phyloP scores from a whole-genome alignment of 139 green algal genomes.

The Chlorella vulgaris region DNA sequence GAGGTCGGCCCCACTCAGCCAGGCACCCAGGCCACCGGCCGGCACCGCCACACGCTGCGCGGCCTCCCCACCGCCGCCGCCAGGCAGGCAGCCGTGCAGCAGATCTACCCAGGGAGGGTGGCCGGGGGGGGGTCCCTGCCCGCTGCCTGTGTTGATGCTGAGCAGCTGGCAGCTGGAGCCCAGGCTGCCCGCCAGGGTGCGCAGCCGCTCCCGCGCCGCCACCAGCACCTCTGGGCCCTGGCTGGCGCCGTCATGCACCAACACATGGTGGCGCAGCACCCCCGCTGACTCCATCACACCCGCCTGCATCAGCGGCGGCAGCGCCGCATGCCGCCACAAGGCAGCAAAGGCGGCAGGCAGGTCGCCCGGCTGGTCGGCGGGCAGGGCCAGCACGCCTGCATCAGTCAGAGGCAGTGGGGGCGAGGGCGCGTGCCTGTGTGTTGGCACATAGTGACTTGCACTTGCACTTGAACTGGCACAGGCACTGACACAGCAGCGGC shows the following conservation, averaged over 20 bases:
- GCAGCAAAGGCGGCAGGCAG: slow-evolving; percentile 53
- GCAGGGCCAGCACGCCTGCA: slow-evolving; percentile 66
- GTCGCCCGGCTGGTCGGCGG: slow-evolving; percentile 51
- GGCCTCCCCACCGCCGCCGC: slow-evolving; percentile 49
- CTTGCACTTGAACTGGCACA: no score
- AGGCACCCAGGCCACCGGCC: slow-evolving; percentile 28
- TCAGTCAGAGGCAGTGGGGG: not conserved
- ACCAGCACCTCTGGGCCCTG: slow-evolving; percentile 14
- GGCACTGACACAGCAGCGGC: no score
- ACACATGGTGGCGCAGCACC: slow-evolving; percentile 65
- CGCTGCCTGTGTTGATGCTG: slow-evolving; percentile 56
- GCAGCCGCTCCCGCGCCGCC: slow-evolving; percentile 50
- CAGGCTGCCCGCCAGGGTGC: slow-evolving; percentile 38
- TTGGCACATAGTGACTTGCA: no score
- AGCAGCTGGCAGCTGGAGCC: slow-evolving; percentile 56
- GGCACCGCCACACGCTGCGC: slow-evolving; percentile 18
- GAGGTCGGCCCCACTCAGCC: slow-evolving; percentile 42
- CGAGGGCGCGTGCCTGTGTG: no score
- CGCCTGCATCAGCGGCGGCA: slow-evolving; percentile 60
- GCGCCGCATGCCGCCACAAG: slow-evolving; percentile 32
- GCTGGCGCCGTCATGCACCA: slow-evolving; percentile 69
- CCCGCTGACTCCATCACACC: slow-evolving; percentile 62
- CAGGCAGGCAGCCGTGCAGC: slow-evolving; percentile 28
- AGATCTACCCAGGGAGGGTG: slow-evolving; percentile 40
- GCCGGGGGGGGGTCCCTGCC: not conserved